These are phyloP conservation scores for Amorphotheca resinae DNA, from an alignment of 495 filamentous ascomycete genomes.

Conservation along the genomic window DNA sequence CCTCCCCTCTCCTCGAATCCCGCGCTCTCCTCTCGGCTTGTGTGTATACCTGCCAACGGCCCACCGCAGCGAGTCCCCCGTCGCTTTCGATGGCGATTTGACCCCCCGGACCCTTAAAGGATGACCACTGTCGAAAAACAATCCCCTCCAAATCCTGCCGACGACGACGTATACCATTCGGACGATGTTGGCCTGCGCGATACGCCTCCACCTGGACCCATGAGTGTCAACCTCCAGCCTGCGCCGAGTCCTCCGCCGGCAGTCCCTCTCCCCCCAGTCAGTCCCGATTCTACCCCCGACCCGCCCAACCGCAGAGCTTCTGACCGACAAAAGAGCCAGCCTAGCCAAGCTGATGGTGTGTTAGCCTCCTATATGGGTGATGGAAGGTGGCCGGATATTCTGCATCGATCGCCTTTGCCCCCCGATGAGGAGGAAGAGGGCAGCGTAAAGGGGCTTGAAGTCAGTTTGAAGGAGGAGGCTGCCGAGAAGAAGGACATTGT, in stretches of 20 bases:
- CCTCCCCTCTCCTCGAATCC: neutral
- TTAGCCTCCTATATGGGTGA: constrained; percentile 38
- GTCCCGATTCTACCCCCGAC: neutral
- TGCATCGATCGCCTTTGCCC: constrained; percentile 29
- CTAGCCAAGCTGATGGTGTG: constrained; percentile 39
- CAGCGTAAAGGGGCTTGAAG: constrained; percentile 27
- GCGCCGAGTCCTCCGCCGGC: neutral
- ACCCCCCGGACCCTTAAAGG: too few species aligned
- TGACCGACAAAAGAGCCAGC: constrained; percentile 3
- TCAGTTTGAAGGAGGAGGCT: constrained; percentile 21
- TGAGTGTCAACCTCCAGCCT: neutral
- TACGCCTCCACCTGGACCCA: neutral
- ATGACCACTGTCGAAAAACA: constrained; percentile 15
- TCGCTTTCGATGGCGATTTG: constrained; percentile 16
- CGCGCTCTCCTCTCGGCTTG: neutral
- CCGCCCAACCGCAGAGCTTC: constrained; percentile 8
- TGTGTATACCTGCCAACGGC: too few species aligned
- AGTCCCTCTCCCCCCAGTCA: neutral
- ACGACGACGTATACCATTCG: neutral
- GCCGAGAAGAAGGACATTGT: constrained; percentile 14
- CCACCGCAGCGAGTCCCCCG: too few species aligned
- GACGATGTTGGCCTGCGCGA: neutral
- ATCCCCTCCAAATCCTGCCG: neutral
- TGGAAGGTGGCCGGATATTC: constrained; percentile 34
- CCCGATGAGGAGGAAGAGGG: constrained; percentile 28